Evolutionary conservation across 495 filamentous ascomycete species (phyloP).

Genomic region (Ascodesmis nigricans): DNA sequence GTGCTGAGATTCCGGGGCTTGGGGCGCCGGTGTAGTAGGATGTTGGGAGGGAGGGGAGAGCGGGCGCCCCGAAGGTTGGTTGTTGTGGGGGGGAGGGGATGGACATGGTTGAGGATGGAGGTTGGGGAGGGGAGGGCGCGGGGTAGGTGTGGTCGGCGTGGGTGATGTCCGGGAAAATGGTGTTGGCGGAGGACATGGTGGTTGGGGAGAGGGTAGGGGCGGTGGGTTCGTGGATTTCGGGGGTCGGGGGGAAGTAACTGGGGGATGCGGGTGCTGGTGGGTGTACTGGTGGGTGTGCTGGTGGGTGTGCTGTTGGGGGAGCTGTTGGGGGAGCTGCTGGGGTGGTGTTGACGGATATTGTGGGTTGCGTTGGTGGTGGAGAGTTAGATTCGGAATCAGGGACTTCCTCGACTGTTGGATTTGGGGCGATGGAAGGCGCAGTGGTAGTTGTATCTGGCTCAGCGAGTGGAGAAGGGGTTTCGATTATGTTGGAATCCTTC

Average conservation of each 20-base stretch:
- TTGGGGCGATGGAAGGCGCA: slow-evolving; percentile 27
- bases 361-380: slow-evolving; percentile 4
- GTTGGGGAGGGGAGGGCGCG: slow-evolving; percentile 16
- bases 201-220: slow-evolving; percentile 8
- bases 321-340: slow-evolving; percentile 1
- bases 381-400: slow-evolving; percentile 28
- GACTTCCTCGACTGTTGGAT: slow-evolving; percentile 26
- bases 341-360: slow-evolving; percentile 3
- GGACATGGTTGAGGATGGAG: slow-evolving; percentile 4
- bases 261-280: slow-evolving; percentile 27
- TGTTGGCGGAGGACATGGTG: slow-evolving; percentile 6
- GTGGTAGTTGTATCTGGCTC: slow-evolving; percentile 23
- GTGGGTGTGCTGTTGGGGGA: background rate
- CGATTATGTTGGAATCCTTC: slow-evolving; percentile 85
- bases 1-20: slow-evolving; percentile 16
- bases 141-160: slow-evolving; percentile 8
- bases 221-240: slow-evolving; percentile 12
- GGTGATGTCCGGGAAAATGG: slow-evolving; percentile 7
- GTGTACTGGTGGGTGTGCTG: slow-evolving; percentile 8
- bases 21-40: slow-evolving; percentile 20
- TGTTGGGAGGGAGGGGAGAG: slow-evolving; percentile 17
- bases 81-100: slow-evolving; percentile 12
- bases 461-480: slow-evolving; percentile 23
- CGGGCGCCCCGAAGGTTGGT: slow-evolving; percentile 5
- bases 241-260: slow-evolving; percentile 34